Percentiles rank a stretch among this genome's conserved stretches.
phyloP scores from a whole-genome alignment of 2,329 filamentous ascomycete genomes.

The Colletotrichum neosansevieriae region DNA sequence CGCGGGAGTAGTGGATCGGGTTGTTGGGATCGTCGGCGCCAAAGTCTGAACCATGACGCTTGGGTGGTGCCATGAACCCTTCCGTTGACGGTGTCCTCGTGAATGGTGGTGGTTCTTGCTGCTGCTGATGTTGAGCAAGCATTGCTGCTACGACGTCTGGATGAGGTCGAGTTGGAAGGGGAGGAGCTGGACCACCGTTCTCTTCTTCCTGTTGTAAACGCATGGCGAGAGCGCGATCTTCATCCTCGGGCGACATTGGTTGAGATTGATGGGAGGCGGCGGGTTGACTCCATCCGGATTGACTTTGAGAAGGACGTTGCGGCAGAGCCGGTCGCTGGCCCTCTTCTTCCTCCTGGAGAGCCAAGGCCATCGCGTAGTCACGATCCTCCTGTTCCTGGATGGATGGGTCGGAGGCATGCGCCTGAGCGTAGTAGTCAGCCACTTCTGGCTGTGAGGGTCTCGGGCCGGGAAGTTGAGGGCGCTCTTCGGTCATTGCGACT shows the following conservation, averaged over 20 bases:
- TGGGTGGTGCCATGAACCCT: conserved; percentile 29
- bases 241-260: conserved; percentile 23
- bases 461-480: neutral
- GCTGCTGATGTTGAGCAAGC: conserved; percentile 17
- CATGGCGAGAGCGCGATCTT: conserved; percentile 30
- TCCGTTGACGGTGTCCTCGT: conserved; percentile 32
- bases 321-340: conserved; percentile 18
- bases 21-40: conserved; percentile 36
- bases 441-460: conserved; percentile 20
- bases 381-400: conserved; percentile 36
- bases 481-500: neutral
- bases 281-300: conserved; percentile 5
- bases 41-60: conserved; percentile 29
- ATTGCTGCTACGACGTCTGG: conserved; percentile 29
- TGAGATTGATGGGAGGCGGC: neutral
- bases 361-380: conserved; percentile 34
- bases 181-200: conserved; percentile 16
- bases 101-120: conserved; percentile 21
- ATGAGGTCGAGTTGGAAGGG: conserved; percentile 27
- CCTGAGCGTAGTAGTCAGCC: conserved; percentile 33
- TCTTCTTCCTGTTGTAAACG: conserved; percentile 32
- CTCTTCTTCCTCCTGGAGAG: conserved; percentile 36
- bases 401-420: conserved; percentile 12
- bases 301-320: conserved; percentile 12
- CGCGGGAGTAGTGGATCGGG: conserved; percentile 33